Conservation (phyloP, 306 rosid species). For the Astragalus glycyphyllos region DNA sequence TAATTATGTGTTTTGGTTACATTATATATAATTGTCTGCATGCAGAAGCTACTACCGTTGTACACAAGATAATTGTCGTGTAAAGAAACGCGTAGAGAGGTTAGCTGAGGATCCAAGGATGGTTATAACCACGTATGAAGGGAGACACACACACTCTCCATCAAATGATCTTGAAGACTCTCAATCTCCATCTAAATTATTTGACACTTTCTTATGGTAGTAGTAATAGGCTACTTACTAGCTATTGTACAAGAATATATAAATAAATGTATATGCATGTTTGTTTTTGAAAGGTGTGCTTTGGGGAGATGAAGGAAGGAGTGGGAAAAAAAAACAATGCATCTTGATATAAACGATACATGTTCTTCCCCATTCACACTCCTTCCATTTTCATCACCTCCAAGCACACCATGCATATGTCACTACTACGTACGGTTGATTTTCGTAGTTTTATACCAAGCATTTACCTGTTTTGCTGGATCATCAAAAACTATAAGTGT, state of each 20-base stretch:
- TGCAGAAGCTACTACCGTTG: conserved; percentile 96
- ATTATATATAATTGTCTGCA: conserved; percentile 37
- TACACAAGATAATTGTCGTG: conserved; percentile 89
- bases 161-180: conserved; percentile 81
- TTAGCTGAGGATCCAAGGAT: conserved; percentile 96
- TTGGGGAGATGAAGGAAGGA: conserved; percentile 40
- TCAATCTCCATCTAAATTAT: conserved; percentile 63
- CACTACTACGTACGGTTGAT: too few relatives aligned
- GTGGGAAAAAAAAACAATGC: neutral
- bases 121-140: conserved; percentile 98
- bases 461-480: too few relatives aligned
- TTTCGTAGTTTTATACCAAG: too few relatives aligned
- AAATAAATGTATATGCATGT: conserved; percentile 14
- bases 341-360: too few relatives aligned
- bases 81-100: conserved; percentile 92
- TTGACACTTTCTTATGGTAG: conserved; percentile 85
- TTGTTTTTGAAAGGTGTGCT: conserved; percentile 28
- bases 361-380: too few relatives aligned
- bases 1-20: too few relatives aligned
- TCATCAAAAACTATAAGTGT: too few relatives aligned
- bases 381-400: too few relatives aligned
- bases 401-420: too few relatives aligned
- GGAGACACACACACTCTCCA: conserved; percentile 89
- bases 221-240: too few relatives aligned
- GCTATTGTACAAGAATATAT: neutral